Evolutionary conservation across 257 asterid genomes (phyloP), one percentile per base, ranked within the genome.

Genomic region (Vinca minor): DNA sequence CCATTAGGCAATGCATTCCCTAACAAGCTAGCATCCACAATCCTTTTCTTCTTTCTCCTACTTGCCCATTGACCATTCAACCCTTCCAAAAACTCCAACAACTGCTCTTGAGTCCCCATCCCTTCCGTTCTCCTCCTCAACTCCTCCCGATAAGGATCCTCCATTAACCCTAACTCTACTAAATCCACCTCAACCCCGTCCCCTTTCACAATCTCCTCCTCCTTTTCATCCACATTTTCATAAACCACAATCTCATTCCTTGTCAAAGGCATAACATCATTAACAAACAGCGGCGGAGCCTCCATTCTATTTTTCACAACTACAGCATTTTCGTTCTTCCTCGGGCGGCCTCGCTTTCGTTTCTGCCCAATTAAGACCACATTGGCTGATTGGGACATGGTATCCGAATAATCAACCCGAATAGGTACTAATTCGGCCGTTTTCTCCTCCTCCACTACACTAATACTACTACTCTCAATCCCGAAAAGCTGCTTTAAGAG

Each of bases 61-160:
- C 88, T 91, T 45, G 86, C 91, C 96, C 96, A 91, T 66, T 78
- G 71, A 72, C 96, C 98, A 50, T 74, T 60, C 71, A 86, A 72
- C 35, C 84, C 87, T 52, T 64, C 65, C 71, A 88, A 67, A 59
- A 83, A 88, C 57, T 69, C 85, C 76, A 83, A 41, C 53, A 91
- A 58, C 72, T 79, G 81, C 72, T 83, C 95, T 73, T 76, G 84
- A 10, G 77, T 82, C 48, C 13, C 68, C 70, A 82, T 45, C 50
- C 84, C 86, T 59, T 79, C 71, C 0, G 87, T 88, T 74, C 85
- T 82, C 20, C 66, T 73, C 66, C 69, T 71, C 65, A 88, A 63
- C 35, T 88, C 96, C 54, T 62, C 81, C 63, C 38, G 74, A 64
- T 70, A 86, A 7, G 92, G 94, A 79, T 86, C 84, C 60, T 78